These are phyloP conservation scores for Eleusine indica DNA, from an alignment of 176 grass and related monocot species.

Conservation along the genomic window DNA sequence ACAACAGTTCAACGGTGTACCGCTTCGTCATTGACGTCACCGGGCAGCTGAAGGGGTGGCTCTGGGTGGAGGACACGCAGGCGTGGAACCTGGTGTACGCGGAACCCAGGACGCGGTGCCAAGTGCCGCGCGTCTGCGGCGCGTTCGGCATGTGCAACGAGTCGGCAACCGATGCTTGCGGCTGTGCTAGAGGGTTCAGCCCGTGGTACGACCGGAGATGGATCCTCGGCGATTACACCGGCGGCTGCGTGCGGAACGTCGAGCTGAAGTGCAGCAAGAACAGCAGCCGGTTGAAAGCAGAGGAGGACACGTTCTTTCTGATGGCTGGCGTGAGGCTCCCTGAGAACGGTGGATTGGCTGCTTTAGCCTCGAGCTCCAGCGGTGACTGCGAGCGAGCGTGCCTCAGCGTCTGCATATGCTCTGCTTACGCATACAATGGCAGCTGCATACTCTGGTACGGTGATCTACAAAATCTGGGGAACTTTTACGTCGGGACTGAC, in stretches of 20 bases:
- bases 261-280: slow-evolving; percentile 28
- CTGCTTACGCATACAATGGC: slow-evolving; percentile 38
- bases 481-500: neutral
- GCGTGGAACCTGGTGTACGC: slow-evolving; percentile 35
- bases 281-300: no score
- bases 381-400: slow-evolving; percentile 19
- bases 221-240: slow-evolving; percentile 7
- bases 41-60: slow-evolving; percentile 42
- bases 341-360: neutral
- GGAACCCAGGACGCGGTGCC: slow-evolving; percentile 40
- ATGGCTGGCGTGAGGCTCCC: slow-evolving; percentile 39
- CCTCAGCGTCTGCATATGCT: slow-evolving; percentile 36
- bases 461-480: slow-evolving; percentile 42
- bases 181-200: slow-evolving; percentile 39
- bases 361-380: neutral
- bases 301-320: slow-evolving; percentile 34
- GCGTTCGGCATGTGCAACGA: slow-evolving; percentile 42
- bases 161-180: neutral
- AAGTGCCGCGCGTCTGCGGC: slow-evolving; percentile 39
- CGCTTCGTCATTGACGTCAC: slow-evolving; percentile 39
- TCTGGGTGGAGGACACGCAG: slow-evolving; percentile 38
- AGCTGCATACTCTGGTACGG: slow-evolving; percentile 39
- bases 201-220: neutral
- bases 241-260: slow-evolving; percentile 31
- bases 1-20: slow-evolving; percentile 20